Conservation (phyloP, 768 basidiomycete genomes). For the Tricholoma matsutake region DNA sequence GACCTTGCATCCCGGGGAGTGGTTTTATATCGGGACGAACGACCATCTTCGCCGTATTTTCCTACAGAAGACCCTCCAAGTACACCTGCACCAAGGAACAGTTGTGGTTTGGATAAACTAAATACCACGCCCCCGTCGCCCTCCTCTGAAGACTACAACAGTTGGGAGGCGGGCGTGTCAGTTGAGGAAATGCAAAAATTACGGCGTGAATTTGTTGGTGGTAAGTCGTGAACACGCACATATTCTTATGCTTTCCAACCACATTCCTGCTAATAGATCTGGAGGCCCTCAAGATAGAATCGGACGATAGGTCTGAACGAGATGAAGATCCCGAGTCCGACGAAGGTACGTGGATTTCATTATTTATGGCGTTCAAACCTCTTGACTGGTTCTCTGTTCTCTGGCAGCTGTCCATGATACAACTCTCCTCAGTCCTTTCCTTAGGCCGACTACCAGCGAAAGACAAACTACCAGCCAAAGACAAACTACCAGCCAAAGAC, state of each 20-base stretch:
- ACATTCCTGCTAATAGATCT: conserved; percentile 4
- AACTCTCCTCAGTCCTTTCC: not conserved
- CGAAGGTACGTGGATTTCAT: conserved; percentile 1
- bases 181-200: conserved; percentile 19
- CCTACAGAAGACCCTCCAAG: not conserved
- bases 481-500: too few relatives aligned
- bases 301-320: not conserved
- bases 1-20: not conserved
- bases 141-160: conserved; percentile 13
- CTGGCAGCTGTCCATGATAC: not conserved
- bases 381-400: not conserved
- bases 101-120: not conserved
- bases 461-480: too few relatives aligned
- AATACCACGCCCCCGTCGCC: not conserved
- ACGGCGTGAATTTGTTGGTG: conserved; percentile 8
- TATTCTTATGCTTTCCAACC: not conserved
- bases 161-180: conserved; percentile 28
- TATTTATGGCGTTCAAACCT: not conserved
- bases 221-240: not conserved
- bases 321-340: not conserved
- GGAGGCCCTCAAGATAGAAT: conserved; percentile 8
- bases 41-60: not conserved
- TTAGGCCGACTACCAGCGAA: not conserved
- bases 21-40: conserved; percentile 7
- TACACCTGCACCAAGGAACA: conserved; percentile 3